Base-by-base conservation (phyloP, 176 grass and related monocot species). In the Microstegium vimineum region DNA sequence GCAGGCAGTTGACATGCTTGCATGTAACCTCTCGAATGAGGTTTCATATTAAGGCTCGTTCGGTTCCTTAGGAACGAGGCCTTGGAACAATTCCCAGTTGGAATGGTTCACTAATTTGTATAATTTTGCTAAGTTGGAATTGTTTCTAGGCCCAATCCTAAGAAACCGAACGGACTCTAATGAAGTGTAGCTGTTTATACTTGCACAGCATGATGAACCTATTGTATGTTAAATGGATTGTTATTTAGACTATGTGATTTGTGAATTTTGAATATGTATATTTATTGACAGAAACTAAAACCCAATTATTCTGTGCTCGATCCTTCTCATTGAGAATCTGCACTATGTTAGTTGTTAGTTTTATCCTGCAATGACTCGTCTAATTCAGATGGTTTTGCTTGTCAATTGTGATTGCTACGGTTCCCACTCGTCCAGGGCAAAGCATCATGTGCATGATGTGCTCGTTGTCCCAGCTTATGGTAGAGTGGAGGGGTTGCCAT, bases 1-100 rank as follows among this genome's bases (percentile, higher is more conserved):
- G 47, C 18, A 37, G 66, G 64, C 37, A 78, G 37, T 75, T 63
- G 20, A 76, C 63, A 69, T 38, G 78, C 20, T 77, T 82, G 71
- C 79, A 57, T 81, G 37, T 37, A 32, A 47, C 74, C 17, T 88
- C 6, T 43, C 62, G 40, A 77, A 22, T 57, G 35, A 60, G 63
- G 40, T 64, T 52, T 75, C 60, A 30, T 8, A 30, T 70, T 54
- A n/a, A n/a, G n/a, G n/a, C n/a, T n/a, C n/a, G n/a, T n/a, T n/a
- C n/a, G n/a, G n/a, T n/a, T n/a, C n/a, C n/a, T n/a, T n/a, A n/a
- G n/a, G n/a, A n/a, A n/a, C n/a, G n/a, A n/a, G n/a, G n/a, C n/a
- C n/a, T n/a, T n/a, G n/a, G n/a, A n/a, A n/a, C n/a, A n/a, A n/a
- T n/a, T n/a, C n/a, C n/a, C n/a, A n/a, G n/a, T n/a, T n/a, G n/a